Evolutionary conservation across 2,329 filamentous ascomycete genomes (phyloP).

Genomic region (Arthrobotrys pseudoclavata): DNA sequence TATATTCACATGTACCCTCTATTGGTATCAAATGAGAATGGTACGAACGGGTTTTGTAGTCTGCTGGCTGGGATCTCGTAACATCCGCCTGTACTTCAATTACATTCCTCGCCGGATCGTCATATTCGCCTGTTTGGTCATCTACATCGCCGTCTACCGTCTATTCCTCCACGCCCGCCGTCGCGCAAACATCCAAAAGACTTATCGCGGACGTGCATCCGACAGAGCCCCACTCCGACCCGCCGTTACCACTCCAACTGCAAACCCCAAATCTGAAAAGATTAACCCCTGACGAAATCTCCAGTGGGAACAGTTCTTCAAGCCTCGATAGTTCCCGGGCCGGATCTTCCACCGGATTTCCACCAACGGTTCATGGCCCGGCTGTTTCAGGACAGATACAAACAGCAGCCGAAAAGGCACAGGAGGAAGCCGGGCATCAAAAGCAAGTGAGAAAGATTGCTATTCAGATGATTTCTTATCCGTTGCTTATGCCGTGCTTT

Average conservation of each 20-base stretch:
- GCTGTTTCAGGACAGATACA: slow-evolving; percentile 35
- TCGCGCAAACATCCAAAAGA: slow-evolving; percentile 32
- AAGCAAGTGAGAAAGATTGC: slow-evolving; percentile 50
- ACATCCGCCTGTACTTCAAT: slow-evolving; percentile 48
- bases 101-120: slow-evolving; percentile 55
- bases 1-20: neutral
- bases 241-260: neutral
- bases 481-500: slow-evolving; percentile 48
- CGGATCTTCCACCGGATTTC: slow-evolving; percentile 17
- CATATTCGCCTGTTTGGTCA: slow-evolving; percentile 33
- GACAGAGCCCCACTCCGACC: slow-evolving; percentile 4
- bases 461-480: slow-evolving; percentile 54
- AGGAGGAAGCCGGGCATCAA: slow-evolving; percentile 44
- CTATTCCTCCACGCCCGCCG: slow-evolving; percentile 39
- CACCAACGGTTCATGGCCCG: slow-evolving; percentile 7
- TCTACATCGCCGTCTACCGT: slow-evolving; percentile 40
- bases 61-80: slow-evolving; percentile 46
- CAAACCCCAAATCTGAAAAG: slow-evolving; percentile 13
- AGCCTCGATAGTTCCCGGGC: slow-evolving; percentile 31
- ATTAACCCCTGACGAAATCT: neutral
- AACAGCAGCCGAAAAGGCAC: slow-evolving; percentile 17
- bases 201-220: slow-evolving; percentile 21
- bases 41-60: slow-evolving; percentile 14
- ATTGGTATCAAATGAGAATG: too few species aligned
- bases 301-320: slow-evolving; percentile 15